Base-by-base conservation (phyloP, 2,329 filamentous ascomycete species). In the Fusarium pseudoanthophilum region DNA sequence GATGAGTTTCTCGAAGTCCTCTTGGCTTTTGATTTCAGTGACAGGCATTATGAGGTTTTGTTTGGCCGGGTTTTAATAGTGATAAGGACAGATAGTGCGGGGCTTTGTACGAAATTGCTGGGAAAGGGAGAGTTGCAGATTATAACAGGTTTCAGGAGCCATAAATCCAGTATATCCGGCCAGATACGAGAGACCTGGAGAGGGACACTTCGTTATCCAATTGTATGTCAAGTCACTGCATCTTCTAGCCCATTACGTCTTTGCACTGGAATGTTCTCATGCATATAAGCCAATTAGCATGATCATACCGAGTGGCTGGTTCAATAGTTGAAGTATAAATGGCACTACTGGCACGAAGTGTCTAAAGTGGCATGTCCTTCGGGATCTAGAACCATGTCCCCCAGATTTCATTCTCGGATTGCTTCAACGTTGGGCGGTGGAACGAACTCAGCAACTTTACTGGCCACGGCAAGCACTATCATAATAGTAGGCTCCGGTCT, bases 31-130 rank as follows among this genome's bases (percentile, higher is more conserved):
- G 4, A 57, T 57, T 4, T 42, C 4, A 5, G 10, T 36, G 34
- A 66, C 13, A 2, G 49, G n/a, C 49, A 37, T 52, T 15, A 0
- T 11, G 18, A 2, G 2, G 18, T 37, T 11, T 37, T 2, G 6
- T 4, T 34, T 20, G 21, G 4, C 3, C 1, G 3, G 21, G 5
- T 7, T 4, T 20, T 0, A 11, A 4, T 14, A 5, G 1, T 18
- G 7, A 34, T 24, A 5, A 1, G 11, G 21, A 20, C 10, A 24
- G 10, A 3, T 37, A 37, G 16, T 37, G 36, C 7, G 18, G 16
- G 3, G 4, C 10, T 5, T 36, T 36, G 16, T 9, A 36, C 4
- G 9, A 8, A 3, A 10, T 8, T 13, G 16, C 4, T 0, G 15
- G 7, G 11, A n/a, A 32, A 9, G 9, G 18, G 21, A 34, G 4